Evolutionary conservation across 768 basidiomycete genomes (phyloP), one percentile per base, ranked within the genome.

Genomic region (Suillus paluster): DNA sequence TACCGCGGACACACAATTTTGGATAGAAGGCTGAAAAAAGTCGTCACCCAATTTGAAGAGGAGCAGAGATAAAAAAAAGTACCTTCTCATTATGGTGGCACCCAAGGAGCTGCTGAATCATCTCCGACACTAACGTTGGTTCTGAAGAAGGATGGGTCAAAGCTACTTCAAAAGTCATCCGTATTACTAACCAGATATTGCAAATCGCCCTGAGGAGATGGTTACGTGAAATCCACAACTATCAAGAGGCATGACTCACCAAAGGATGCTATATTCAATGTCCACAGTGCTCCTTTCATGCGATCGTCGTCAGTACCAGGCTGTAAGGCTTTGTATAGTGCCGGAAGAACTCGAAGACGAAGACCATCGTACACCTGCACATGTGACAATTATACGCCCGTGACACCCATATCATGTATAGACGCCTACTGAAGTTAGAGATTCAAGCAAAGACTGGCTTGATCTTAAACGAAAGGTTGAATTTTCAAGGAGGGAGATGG

Each of bases 201-300:
- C 78, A 59, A 80, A 81, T 61, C 80, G 80, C 21, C 78, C 81
- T 77, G 48, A 25, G 52, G 52, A 63, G 41, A 52, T 50, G 15
- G 46, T 60, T 25, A 65, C 21, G 56, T 38, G 39, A 65, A 25
- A 34, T 39, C n/a, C 44, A 46, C n/a, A 23, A 38, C 30, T 33
- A 2, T 42, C 39, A 38, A 58, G 48, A 53, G 17, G 56, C 9
- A 60, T 27, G 30, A 25, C 72, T 67, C 66, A 76, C 90, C 88
- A 64, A 94, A 87, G 5, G 80, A 79, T 11, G 86, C 79, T 10
- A 81, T 78, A 68, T 91, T 88, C 34, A 94, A 71, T 5, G 89
- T 88, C 86, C 92, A 94, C 21, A 95, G 75, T 4, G 92, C 91
- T 11, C 95, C 95, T 77, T 97, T 96, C 88, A 95, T 92, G n/a